phyloP scores from a whole-genome alignment of 2,329 filamentous ascomycete genomes.

The Cryphonectria carpinicola region DNA sequence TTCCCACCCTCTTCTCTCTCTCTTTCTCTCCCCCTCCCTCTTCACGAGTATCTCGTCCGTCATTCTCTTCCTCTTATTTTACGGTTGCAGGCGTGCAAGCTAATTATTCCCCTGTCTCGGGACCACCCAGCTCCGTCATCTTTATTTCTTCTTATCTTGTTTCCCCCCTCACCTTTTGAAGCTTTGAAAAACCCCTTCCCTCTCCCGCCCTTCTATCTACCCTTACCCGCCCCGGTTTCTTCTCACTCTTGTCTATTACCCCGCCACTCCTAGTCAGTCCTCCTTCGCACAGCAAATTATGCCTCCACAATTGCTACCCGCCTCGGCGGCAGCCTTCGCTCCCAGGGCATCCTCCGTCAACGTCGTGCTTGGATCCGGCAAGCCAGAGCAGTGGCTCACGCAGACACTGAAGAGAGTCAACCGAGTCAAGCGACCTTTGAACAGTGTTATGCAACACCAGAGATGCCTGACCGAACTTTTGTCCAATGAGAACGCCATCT shows the following conservation, averaged over 20 bases:
- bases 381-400: constrained; percentile 95
- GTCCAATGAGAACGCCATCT: constrained; percentile 87
- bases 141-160: constrained; percentile 47
- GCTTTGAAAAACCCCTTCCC: constrained; percentile 33
- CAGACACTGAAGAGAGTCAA: constrained; percentile 97
- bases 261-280: constrained; percentile 25
- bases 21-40: constrained; percentile 53
- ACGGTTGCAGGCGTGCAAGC: constrained; percentile 65
- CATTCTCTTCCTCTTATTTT: constrained; percentile 62
- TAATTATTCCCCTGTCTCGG: constrained; percentile 55
- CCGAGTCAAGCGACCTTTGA: constrained; percentile 92
- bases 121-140: constrained; percentile 57
- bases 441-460: constrained; percentile 94
- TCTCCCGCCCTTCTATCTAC: constrained; percentile 30
- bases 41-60: constrained; percentile 62
- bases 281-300: constrained; percentile 52
- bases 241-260: constrained; percentile 23
- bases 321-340: constrained; percentile 94
- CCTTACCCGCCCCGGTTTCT: constrained; percentile 27
- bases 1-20: constrained; percentile 52
- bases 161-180: constrained; percentile 39
- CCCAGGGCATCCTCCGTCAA: constrained; percentile 88
- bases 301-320: constrained; percentile 91
- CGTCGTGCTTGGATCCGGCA: constrained; percentile 81
- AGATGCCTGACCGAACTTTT: constrained; percentile 94